Evolutionary conservation across 495 filamentous ascomycete species (phyloP), one percentile per base, ranked within the genome.

Genomic region (Tuber aestivum): DNA sequence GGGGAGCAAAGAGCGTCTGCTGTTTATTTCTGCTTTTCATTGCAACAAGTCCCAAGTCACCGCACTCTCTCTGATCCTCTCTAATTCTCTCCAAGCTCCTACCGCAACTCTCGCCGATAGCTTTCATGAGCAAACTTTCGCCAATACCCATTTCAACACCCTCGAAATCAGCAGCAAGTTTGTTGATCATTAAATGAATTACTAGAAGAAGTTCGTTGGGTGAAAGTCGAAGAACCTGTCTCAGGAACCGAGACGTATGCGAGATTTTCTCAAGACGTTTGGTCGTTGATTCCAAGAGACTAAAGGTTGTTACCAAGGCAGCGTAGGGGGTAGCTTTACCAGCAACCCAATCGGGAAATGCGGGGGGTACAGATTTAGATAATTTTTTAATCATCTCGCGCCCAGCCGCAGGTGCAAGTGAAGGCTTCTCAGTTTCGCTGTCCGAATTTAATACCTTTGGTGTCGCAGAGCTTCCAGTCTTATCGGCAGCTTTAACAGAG

Each of bases 121-220:
- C 92, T 81, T 97, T 99, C 94, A 99, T 97, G 80, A 99, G 97
- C 69, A 99, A 83, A 21, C 94, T 97, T 85, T 99, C 95, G 68
- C 95, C 95, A 82, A 99, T 98, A 41, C 95, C 95, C 27, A 99
- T 87, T 84, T 99, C 95, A 74, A 99, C 92, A 32, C 95, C 95
- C 38, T 94, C 91, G 81, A 97, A 99, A 82, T 99, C 95, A 1
- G 95, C 94, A 20, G 95, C 95, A 45, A 99, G 89, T 81, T 97
- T 98, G 84, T 97, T 97, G 85, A 95, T 94, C 94, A 98, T 98
- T 32, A 99, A 90, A 72, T 95, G 88, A 12, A 98, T 91, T 2
- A 93, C 95, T 4, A 94, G 88, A 3, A 98, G 86, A 9, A 99
- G 87, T 81, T 98, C 95, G 40, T 90, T 87, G 0, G 96, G 96